These are phyloP conservation scores for Endoconidiophora polonica DNA, from an alignment of 2,329 filamentous ascomycete genomes.

Conservation along the genomic window DNA sequence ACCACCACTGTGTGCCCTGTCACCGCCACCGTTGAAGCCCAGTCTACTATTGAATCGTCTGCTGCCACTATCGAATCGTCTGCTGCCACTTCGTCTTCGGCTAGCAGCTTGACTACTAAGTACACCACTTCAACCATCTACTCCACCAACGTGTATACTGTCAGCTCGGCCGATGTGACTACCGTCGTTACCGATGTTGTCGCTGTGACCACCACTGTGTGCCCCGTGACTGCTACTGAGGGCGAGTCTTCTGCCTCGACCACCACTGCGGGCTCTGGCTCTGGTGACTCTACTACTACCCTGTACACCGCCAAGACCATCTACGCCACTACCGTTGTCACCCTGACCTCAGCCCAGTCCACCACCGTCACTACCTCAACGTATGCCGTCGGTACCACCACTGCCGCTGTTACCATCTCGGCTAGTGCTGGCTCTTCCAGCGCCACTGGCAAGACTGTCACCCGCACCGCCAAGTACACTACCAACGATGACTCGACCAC, in stretches of 20 bases:
- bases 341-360: background rate
- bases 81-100: conserved; percentile 25
- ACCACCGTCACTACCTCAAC: no score
- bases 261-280: background rate
- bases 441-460: no score
- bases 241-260: background rate
- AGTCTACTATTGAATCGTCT: background rate
- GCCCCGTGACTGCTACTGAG: background rate
- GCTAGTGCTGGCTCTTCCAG: no score
- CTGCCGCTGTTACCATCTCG: background rate
- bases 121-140: conserved; percentile 3
- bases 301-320: conserved; percentile 1
- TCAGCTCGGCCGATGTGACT: background rate
- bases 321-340: conserved; percentile 5
- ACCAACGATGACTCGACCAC: no score
- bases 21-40: conserved; percentile 14
- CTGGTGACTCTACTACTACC: background rate
- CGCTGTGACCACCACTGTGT: background rate
- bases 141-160: conserved; percentile 3
- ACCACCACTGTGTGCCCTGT: conserved; percentile 25
- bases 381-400: background rate
- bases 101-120: background rate
- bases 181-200: background rate
- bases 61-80: background rate
- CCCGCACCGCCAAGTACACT: no score